Conservation (phyloP, 1,139 yeast species). For the Suhomyces yuchorum region DNA sequence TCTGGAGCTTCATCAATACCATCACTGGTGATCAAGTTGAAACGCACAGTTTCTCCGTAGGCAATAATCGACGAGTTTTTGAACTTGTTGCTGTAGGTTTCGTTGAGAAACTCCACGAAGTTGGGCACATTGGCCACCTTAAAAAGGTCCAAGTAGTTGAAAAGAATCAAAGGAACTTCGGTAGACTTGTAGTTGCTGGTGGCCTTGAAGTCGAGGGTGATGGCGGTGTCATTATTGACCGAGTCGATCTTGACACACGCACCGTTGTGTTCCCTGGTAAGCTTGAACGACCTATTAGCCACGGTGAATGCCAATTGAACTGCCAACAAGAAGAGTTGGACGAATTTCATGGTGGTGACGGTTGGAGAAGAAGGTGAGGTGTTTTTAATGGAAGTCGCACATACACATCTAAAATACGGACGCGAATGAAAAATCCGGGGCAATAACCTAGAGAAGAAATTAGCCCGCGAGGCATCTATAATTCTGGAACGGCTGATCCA, state of each 20-base stretch:
- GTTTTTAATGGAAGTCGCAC: not conserved
- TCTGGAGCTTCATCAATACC: conserved; percentile 6
- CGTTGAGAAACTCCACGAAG: conserved; percentile 15
- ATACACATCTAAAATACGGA: not conserved
- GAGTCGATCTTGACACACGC: conserved; percentile 17
- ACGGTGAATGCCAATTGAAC: conserved; percentile 11
- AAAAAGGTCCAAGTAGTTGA: conserved; percentile 18
- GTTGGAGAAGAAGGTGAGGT: not conserved
- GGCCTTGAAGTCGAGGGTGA: conserved; percentile 11
- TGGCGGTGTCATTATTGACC: conserved; percentile 10
- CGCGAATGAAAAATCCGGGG: not conserved
- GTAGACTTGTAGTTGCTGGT: conserved; percentile 7
- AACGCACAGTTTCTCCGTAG: conserved; percentile 6
- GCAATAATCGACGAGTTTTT: conserved; percentile 11
- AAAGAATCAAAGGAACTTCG: conserved; percentile 17
- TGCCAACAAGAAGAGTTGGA: conserved; percentile 5
- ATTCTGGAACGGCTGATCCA: not conserved
- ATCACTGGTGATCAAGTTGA: conserved; percentile 11
- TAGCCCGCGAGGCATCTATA: not conserved
- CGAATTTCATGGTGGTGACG: conserved; percentile 5
- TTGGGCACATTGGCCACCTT: conserved; percentile 17
- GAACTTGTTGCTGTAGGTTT: conserved; percentile 11
- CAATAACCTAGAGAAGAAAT: not conserved
- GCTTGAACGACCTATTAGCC: conserved; percentile 13
- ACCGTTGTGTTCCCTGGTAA: conserved; percentile 16